A percentile compares a stretch with the other conserved stretches of the same genome.
Evolutionary conservation across 129 eudicot genomes (phyloP).

Genomic region (Ambrosia artemisiifolia): DNA sequence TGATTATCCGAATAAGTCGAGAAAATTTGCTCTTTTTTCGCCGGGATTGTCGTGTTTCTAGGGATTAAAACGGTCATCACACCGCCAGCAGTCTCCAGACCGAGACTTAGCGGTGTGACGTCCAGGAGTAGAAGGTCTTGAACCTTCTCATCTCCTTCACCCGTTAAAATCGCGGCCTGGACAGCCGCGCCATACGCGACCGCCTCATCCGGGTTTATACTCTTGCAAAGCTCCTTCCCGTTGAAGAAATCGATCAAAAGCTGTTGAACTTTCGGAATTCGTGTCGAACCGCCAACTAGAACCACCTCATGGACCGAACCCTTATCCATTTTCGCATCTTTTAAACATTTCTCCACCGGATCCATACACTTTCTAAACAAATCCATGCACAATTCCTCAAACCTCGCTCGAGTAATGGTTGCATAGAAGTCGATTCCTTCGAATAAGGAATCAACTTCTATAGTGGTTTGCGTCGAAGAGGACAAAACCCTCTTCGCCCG

Average conservation of each 20-base stretch:
- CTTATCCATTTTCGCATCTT: constrained; percentile 69
- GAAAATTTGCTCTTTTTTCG: constrained; percentile 70
- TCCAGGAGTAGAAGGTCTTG: constrained; percentile 70
- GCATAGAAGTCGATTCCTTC: constrained; percentile 72
- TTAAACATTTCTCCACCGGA: constrained; percentile 70
- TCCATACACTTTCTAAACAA: constrained; percentile 71
- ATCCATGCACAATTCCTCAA: constrained; percentile 67
- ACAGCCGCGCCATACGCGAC: constrained; percentile 86
- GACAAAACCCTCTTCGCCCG: constrained; percentile 62
- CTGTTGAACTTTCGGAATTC: constrained; percentile 70
- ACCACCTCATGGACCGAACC: constrained; percentile 61
- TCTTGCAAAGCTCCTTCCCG: constrained; percentile 75
- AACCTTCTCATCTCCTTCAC: constrained; percentile 69
- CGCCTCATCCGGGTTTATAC: constrained; percentile 81
- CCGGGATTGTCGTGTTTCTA: constrained; percentile 67
- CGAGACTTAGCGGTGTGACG: constrained; percentile 66
- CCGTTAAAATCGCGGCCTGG: constrained; percentile 72
- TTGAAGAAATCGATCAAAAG: constrained; percentile 61
- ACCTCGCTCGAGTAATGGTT: constrained; percentile 65
- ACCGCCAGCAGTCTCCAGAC: constrained; percentile 75
- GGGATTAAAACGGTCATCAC: constrained; percentile 72
- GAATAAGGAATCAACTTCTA: constrained; percentile 61
- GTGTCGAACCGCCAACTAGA: constrained; percentile 67
- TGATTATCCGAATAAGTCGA: constrained; percentile 74
- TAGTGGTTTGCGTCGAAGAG: constrained; percentile 59